These are phyloP conservation scores for Zostera marina DNA, from an alignment of 116 monocot genomes.

Conservation along the genomic window DNA sequence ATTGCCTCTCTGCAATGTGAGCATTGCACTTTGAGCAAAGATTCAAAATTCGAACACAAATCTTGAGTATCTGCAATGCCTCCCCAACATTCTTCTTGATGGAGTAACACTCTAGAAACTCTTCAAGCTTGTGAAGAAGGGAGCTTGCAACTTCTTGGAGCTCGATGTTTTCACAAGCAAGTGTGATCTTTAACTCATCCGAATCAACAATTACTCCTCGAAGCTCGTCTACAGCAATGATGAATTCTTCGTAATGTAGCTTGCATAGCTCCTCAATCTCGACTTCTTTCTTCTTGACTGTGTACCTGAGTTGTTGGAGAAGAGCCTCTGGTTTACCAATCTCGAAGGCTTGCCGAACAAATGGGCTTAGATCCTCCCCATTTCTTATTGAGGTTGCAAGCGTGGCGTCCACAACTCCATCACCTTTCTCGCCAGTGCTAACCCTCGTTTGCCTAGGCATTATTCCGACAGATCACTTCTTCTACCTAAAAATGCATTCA, in stretches of 20 bases:
- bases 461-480: neutral
- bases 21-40: slow-evolving; percentile 53
- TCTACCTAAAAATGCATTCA: neutral
- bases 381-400: slow-evolving; percentile 45
- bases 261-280: slow-evolving; percentile 92
- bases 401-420: slow-evolving; percentile 28
- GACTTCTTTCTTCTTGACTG: slow-evolving; percentile 67
- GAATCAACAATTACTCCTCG: slow-evolving; percentile 77
- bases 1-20: slow-evolving; percentile 27
- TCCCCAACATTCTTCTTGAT: slow-evolving; percentile 49
- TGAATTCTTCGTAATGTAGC: slow-evolving; percentile 88
- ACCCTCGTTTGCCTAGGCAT: neutral
- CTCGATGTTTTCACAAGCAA: slow-evolving; percentile 40
- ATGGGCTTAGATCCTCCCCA: slow-evolving; percentile 60
- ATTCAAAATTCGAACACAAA: slow-evolving; percentile 35
- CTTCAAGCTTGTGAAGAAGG: slow-evolving; percentile 51
- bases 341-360: slow-evolving; percentile 61
- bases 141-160: slow-evolving; percentile 45
- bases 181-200: slow-evolving; percentile 54
- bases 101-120: slow-evolving; percentile 47
- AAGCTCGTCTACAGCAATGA: slow-evolving; percentile 77
- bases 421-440: slow-evolving; percentile 9
- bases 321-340: slow-evolving; percentile 65
- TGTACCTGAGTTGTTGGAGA: slow-evolving; percentile 44
- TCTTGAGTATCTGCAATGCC: slow-evolving; percentile 34